Evolutionary conservation across 2,329 filamentous ascomycete species (phyloP), one percentile per base, ranked within the genome.

Genomic region (Talaromyces piceae): DNA sequence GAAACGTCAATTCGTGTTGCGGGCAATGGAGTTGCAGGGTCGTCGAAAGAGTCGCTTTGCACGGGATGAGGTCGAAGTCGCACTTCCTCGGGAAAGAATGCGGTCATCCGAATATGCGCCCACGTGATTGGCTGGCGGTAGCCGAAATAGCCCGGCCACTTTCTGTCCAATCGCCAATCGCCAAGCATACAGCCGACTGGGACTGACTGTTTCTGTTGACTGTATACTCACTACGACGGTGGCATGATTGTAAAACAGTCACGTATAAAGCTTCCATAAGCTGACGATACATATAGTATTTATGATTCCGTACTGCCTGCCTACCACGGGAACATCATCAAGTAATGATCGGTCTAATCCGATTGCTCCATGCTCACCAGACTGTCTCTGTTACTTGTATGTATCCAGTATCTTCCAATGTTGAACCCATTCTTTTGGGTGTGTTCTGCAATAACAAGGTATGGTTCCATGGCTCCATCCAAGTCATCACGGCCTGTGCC

Each of bases 21-120:
- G 20, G 20, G 39, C 5, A 7, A 16, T 43, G 7, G 20, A n/a
- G 39, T 43, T 43, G 39, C 22, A 25, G 41, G 20, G 41, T 25
- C 22, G 41, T 18, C 20, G 62, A 64, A 61, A 43, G 39, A 22
- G 4, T 22, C 22, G 39, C 37, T 22, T 11, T 22, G 18, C 20
- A 25, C 22, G 23, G 28, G 20, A 25, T 25, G 39, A 25, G 13
- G 39, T 43, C 23, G 63, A 64, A 61, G 59, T 59, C 58, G 54
- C 61, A 64, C 66, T 52, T 55, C 53, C 67, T 70, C 67, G 67
- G 67, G 62, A 68, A 63, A 64, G 65, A 62, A 68, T 68, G 64
- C 61, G 57, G 62, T 68, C 67, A 69, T 68, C 65, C 57, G 57
- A 64, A 68, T 67, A 54, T 56, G 53, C 50, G 56, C 50, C 44